These are phyloP conservation scores for Psilocybe subaeruginosa DNA, from an alignment of 768 basidiomycete species.

Conservation along the genomic window DNA sequence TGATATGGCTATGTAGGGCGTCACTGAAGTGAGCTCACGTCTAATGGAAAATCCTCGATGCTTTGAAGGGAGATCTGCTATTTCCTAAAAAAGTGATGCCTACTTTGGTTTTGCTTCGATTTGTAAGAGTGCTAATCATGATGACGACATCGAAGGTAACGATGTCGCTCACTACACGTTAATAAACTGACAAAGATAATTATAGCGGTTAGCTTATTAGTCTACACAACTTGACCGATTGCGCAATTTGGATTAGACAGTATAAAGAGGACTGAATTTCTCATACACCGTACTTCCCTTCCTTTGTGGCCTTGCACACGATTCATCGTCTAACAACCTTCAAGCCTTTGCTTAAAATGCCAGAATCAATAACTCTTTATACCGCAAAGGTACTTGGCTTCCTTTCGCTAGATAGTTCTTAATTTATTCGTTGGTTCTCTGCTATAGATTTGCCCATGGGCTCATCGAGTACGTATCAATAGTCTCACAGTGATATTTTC, in stretches of 20 bases:
- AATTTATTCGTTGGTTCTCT: not conserved
- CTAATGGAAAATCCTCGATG: too few relatives aligned
- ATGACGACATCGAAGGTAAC: not conserved
- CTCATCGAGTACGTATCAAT: conserved; percentile 49
- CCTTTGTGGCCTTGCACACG: not conserved
- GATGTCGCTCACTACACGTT: not conserved
- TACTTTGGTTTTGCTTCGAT: not conserved
- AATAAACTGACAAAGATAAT: not conserved
- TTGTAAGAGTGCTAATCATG: not conserved
- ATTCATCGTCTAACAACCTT: not conserved
- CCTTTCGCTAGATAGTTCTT: not conserved
- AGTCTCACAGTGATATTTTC: not conserved
- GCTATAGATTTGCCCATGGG: conserved; percentile 60
- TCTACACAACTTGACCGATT: not conserved
- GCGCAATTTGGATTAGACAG: not conserved
- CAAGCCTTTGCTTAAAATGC: not conserved
- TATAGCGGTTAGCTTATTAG: not conserved
- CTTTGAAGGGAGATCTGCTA: too few relatives aligned
- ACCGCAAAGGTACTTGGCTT: not conserved
- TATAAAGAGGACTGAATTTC: not conserved
- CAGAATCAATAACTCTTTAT: not conserved
- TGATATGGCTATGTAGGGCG: too few relatives aligned
- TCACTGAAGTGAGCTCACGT: too few relatives aligned
- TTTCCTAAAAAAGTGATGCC: not conserved
- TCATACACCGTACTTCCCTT: not conserved